phyloP scores from a whole-genome alignment of 1,284 basidiomycete genomes.

The Leccinum solheimii region DNA sequence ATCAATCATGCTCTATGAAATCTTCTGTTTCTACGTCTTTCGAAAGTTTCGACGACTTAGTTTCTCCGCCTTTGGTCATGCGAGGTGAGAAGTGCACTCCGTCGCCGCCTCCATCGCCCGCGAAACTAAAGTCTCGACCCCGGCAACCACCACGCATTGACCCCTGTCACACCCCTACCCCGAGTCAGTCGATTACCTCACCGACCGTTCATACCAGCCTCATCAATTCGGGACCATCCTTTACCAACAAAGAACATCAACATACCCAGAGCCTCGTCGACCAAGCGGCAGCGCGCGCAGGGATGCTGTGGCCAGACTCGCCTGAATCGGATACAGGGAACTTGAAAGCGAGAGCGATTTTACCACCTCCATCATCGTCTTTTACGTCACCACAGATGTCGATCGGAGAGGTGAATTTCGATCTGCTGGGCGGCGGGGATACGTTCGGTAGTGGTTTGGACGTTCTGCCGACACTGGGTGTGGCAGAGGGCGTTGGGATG shows the following conservation, averaged over 20 bases:
- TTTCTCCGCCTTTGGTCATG: constrained; percentile 32
- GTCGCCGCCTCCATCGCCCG: constrained; percentile 45
- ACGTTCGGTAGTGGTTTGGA: neutral
- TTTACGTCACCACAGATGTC: constrained; percentile 33
- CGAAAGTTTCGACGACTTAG: constrained; percentile 50
- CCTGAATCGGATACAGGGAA: constrained; percentile 15
- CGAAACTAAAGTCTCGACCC: constrained; percentile 31
- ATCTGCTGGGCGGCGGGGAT: constrained; percentile 20
- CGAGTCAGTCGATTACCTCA: constrained; percentile 18
- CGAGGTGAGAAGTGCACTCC: constrained; percentile 33
- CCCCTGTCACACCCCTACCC: constrained; percentile 22
- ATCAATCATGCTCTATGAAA: constrained; percentile 22
- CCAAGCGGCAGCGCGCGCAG: constrained; percentile 50
- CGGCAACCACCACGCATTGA: constrained; percentile 12
- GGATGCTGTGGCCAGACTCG: constrained; percentile 62
- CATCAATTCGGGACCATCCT: constrained; percentile 19
- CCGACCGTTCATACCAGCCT: constrained; percentile 27
- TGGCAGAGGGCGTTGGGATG: neutral
- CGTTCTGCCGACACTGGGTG: neutral
- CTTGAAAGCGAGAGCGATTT: constrained; percentile 6
- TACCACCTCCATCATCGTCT: constrained; percentile 51
- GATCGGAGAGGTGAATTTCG: constrained; percentile 9
- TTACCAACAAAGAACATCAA: constrained; percentile 40
- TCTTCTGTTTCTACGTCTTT: constrained; percentile 32
- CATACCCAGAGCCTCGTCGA: constrained; percentile 58